Base-by-base conservation (phyloP, 257 asterid species). In the Solanum clarkiae region DNA sequence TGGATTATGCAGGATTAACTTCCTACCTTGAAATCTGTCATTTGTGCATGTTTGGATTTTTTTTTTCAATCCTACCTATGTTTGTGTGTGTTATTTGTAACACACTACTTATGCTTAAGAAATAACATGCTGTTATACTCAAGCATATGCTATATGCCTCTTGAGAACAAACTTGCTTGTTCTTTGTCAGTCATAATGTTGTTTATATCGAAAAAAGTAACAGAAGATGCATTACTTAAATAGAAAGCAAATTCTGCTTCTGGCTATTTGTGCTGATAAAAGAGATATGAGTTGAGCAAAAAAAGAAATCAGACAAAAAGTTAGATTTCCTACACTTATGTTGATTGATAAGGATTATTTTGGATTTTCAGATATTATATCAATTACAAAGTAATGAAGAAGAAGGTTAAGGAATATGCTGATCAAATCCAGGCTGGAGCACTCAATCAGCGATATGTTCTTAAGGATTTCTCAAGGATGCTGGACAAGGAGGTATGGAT, bases 321-420 rank as follows among this genome's bases (percentile, higher is more conserved):
- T n/a, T 71, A 22, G 60, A 47, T 47, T 49, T 75, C 22, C 7
- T 0, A 49, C 8, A 1, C 9, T 75, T 77, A 51, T 51, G 47
- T 77, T 51, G 17, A 51, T 51, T 26, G 1, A 77, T 77, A 51
- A 77, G 45, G 63, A 26, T 51, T 16, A 5, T 77, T 5, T 77
- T 51, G 63, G 5, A 9, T 45, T 56, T 84, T 69, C 92, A 96
- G 98, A 89, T 94, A 94, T 90, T 96, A 96, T 84, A 94, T 96
- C 95, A 96, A 93, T 91, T 96, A 96, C 98, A 96, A 96, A 89
- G 59, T 94, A 77, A 94, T 96, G 98, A 96, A 96, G 97, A 96
- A 92, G 89, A 94, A 85, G 57, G 98, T 96, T 53, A 96, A 90
- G 88, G 97, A 94, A 84, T 96, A 96, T 13, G 71, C 92, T 74